These are phyloP conservation scores for Phytophthora pisi DNA, from an alignment of 352 stramenopile species.

Conservation along the genomic window DNA sequence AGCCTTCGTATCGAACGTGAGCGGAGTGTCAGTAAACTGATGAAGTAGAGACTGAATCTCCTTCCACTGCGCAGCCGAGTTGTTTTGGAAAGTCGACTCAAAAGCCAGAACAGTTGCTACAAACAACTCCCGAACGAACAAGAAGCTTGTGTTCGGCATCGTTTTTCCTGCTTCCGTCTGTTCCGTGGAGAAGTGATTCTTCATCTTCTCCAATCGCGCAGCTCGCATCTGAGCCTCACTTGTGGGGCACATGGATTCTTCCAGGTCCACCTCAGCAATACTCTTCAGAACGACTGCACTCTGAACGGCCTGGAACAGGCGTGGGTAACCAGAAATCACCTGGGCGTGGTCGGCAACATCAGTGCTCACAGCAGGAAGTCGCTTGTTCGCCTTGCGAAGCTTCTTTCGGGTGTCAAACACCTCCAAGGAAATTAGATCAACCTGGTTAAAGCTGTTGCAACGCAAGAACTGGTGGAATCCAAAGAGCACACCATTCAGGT, in stretches of 20 bases:
- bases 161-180: conserved; percentile 23
- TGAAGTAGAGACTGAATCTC: conserved; percentile 30
- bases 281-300: conserved; percentile 62
- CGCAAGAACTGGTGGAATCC: conserved; percentile 82
- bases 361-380: conserved; percentile 10
- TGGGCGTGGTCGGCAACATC: conserved; percentile 57
- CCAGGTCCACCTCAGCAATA: conserved; percentile 63
- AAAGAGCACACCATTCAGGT: conserved; percentile 72
- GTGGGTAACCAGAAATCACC: conserved; percentile 50
- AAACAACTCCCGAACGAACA: conserved; percentile 53
- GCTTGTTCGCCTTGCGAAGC: conserved; percentile 45
- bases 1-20: conserved; percentile 23
- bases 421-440: conserved; percentile 74
- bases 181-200: conserved; percentile 45
- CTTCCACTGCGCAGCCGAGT: conserved; percentile 31
- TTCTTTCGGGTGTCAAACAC: conserved; percentile 79
- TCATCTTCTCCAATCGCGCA: conserved; percentile 55
- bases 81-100: conserved; percentile 41
- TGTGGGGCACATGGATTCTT: conserved; percentile 60
- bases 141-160: conserved; percentile 26
- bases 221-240: conserved; percentile 60
- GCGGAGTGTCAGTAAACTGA: conserved; percentile 21
- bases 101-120: conserved; percentile 65
- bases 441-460: conserved; percentile 79
- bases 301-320: conserved; percentile 64